A percentile compares a stretch with the other conserved stretches of the same genome.
Conservation (phyloP, 1,139 yeast species). For the Candida pseudoviswanathii region DNA sequence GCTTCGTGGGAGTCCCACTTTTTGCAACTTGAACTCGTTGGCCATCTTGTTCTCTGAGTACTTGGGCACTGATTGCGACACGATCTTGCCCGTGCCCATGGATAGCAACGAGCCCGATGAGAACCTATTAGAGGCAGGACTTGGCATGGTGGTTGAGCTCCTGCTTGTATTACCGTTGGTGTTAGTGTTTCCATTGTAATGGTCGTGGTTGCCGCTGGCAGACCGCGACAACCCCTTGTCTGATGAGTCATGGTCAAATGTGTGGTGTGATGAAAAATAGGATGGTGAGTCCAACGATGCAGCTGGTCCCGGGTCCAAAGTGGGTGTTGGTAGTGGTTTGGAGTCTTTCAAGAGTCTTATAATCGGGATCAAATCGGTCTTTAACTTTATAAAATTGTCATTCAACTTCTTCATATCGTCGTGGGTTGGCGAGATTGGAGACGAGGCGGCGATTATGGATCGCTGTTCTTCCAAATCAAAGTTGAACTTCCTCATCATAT, state of each 20-base stretch:
- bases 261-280: conserved; percentile 24
- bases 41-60: conserved; percentile 12
- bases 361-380: conserved; percentile 56
- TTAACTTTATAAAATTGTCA: conserved; percentile 52
- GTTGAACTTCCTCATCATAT: conserved; percentile 35
- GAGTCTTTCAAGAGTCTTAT: conserved; percentile 53
- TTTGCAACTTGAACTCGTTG: conserved; percentile 18
- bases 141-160: conserved; percentile 22
- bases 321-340: conserved; percentile 61
- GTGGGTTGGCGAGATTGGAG: conserved; percentile 28
- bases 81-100: conserved; percentile 46
- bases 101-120: conserved; percentile 44
- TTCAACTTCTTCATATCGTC: conserved; percentile 42
- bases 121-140: conserved; percentile 45
- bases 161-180: conserved; percentile 4
- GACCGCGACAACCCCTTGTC: conserved; percentile 11
- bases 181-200: neutral
- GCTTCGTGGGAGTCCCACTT: conserved; percentile 13
- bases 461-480: conserved; percentile 19
- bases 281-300: conserved; percentile 38
- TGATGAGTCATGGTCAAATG: conserved; percentile 13
- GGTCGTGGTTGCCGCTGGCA: conserved; percentile 7
- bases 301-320: conserved; percentile 42
- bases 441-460: conserved; percentile 5
- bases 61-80: conserved; percentile 32